Evolutionary conservation across 345 rosid species (phyloP).

Genomic region (Eucalyptus fibrosa): DNA sequence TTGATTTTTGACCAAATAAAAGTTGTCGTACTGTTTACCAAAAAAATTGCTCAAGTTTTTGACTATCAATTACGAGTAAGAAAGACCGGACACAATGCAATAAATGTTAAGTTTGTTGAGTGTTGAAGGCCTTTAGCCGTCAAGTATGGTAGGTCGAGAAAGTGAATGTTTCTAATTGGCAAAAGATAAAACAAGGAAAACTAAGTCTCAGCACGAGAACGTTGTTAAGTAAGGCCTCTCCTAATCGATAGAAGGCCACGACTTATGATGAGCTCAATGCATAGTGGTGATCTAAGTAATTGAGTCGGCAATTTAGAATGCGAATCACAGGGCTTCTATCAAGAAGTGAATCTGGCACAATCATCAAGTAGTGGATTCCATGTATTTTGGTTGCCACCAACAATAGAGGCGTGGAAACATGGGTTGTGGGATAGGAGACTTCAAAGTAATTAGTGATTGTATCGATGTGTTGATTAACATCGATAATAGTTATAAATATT

Average conservation of each 20-base stretch:
- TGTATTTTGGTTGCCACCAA: neutral
- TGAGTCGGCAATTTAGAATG: fast-evolving
- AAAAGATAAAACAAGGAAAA: neutral
- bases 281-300: neutral
- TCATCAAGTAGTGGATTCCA: neutral
- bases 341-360: fast-evolving
- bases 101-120: neutral
- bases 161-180: neutral
- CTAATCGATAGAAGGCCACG: neutral
- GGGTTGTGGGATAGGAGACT: neutral
- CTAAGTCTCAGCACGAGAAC: neutral
- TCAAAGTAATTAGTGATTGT: neutral
- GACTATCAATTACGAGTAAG: neutral
- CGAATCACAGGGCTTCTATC: fast-evolving
- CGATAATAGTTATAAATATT: neutral
- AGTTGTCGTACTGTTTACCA: neutral
- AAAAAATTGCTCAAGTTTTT: neutral
- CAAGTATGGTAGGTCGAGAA: neutral
- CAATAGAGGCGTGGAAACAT: neutral
- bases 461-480: neutral
- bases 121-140: neutral
- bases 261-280: neutral
- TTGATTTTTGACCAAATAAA: neutral
- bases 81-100: neutral
- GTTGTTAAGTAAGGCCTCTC: neutral